Evolutionary conservation across 2,329 filamentous ascomycete genomes (phyloP), one percentile per base, ranked within the genome.

Genomic region (Trichoderma endophyticum): DNA sequence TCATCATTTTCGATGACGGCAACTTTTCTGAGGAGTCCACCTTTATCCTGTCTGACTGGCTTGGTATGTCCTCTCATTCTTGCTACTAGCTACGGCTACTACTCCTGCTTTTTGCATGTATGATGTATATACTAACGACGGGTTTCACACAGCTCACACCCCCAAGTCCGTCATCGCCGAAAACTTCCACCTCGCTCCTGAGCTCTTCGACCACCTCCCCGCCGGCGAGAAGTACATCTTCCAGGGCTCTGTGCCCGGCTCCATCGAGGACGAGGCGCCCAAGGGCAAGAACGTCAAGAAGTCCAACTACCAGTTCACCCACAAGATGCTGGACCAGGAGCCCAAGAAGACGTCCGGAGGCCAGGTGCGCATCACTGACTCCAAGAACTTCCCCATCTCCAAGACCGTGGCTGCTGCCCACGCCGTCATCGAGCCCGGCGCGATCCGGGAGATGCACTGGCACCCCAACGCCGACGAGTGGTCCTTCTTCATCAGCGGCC

Each of bases 381-480:
- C 91, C n/a, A 86, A 84, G 34, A 93, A 92, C 80, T 95, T 95
- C 78, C 89, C 89, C 34, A 87, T 94, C 73, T 92, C 92, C 60
- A 90, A 88, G 80, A 92, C 90, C 0, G 87, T 94, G 24, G 91
- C 92, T 0, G 92, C 92, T 0, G 92, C 91, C 1, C 87, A 94
- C 76, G 87, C 93, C 21, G 87, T 87, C 48, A 92, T 95, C 73
- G 84, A 91, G 74, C 92, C 92, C 0, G 91, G 91, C 15, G 91
- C 90, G 0, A 84, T 94, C 78, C 87, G 92, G 11, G 92, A 94
- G 82, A 93, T 95, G 86, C 92, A 95, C 83, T 95, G 92, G 92
- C 92, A 95, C 78, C 91, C 92, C 0, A 90, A 89, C 59, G 91
- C 91, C 14, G 92, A 94, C 77, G 92, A 94, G 80, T 95, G 92